Conservation (phyloP, 2,329 filamentous ascomycete species). For the Scytalidium lignicola region DNA sequence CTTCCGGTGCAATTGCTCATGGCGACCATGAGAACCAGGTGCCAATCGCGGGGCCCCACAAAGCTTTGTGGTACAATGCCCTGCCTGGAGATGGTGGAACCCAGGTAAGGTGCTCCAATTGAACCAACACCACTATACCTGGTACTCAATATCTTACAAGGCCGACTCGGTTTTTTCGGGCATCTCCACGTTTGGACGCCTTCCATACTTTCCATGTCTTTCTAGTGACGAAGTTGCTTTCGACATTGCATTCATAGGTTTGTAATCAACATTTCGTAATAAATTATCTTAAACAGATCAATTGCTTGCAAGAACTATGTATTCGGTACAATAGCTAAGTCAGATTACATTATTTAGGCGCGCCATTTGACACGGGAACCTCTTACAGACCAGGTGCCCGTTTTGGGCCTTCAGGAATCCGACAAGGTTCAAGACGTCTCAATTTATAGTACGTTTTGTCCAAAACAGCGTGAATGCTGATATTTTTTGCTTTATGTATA, state of each 20-base stretch:
- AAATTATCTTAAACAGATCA: background rate
- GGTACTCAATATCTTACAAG: slow-evolving; percentile 34
- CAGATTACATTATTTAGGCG: slow-evolving; percentile 44
- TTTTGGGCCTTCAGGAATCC: slow-evolving; percentile 79
- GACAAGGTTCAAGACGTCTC: slow-evolving; percentile 78
- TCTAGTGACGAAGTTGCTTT: slow-evolving; percentile 65
- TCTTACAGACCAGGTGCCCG: slow-evolving; percentile 80
- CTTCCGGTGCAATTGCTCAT: slow-evolving; percentile 77
- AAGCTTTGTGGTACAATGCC: slow-evolving; percentile 76
- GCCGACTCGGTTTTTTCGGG: slow-evolving; percentile 86
- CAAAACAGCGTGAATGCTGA: slow-evolving; percentile 17
- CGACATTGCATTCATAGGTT: slow-evolving; percentile 82
- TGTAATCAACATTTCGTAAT: slow-evolving; percentile 12
- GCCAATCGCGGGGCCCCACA: slow-evolving; percentile 54
- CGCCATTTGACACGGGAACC: slow-evolving; percentile 81
- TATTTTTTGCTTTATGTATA: slow-evolving; percentile 15
- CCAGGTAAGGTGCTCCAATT: slow-evolving; percentile 48
- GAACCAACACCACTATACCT: slow-evolving; percentile 1
- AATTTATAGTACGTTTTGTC: slow-evolving; percentile 71
- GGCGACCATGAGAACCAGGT: slow-evolving; percentile 68
- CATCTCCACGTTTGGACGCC: slow-evolving; percentile 77
- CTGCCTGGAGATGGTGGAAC: slow-evolving; percentile 80
- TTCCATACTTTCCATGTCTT: slow-evolving; percentile 74
- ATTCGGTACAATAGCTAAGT: background rate
- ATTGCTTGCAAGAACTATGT: background rate